These are phyloP conservation scores for Aureobasidium sp. DNA, from an alignment of 2,329 filamentous ascomycete species.

Conservation along the genomic window DNA sequence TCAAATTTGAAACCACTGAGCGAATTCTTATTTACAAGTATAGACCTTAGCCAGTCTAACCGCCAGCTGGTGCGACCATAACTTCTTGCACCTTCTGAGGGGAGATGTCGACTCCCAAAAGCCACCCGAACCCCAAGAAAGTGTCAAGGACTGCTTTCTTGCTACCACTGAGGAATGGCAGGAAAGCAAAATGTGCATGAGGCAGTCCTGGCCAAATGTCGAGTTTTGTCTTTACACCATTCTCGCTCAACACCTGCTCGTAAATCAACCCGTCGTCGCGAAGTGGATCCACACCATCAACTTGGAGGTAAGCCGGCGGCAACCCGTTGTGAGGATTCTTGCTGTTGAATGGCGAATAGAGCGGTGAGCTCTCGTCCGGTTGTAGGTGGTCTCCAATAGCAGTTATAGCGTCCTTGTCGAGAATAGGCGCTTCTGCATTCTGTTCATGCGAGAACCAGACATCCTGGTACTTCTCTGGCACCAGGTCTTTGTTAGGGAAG, in stretches of 20 bases:
- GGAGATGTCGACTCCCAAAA: constrained; percentile 31
- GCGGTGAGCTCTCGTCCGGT: constrained; percentile 24
- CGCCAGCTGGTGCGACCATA: constrained; percentile 19
- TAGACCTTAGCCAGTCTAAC: background rate
- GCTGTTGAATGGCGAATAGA: constrained; percentile 38
- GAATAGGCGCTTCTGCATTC: constrained; percentile 42
- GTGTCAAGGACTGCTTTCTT: constrained; percentile 34
- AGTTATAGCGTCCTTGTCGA: constrained; percentile 33
- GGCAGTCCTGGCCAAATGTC: constrained; percentile 46
- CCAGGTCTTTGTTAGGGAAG: constrained; percentile 33
- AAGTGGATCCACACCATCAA: constrained; percentile 56
- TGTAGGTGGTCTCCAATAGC: constrained; percentile 27
- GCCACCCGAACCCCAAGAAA: constrained; percentile 39
- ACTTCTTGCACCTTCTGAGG: constrained; percentile 23
- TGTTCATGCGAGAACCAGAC: constrained; percentile 47
- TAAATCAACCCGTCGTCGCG: constrained; percentile 62
- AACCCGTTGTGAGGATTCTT: constrained; percentile 37
- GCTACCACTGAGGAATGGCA: constrained; percentile 33
- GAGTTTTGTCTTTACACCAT: constrained; percentile 49
- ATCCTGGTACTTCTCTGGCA: constrained; percentile 45
- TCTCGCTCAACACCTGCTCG: constrained; percentile 51
- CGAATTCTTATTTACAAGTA: background rate
- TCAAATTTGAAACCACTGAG: background rate
- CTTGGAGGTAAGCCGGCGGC: constrained; percentile 56
- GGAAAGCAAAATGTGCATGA: constrained; percentile 44